phyloP scores from a whole-genome alignment of 1,139 yeast genomes.

The Debaryomyces psychrophilus region DNA sequence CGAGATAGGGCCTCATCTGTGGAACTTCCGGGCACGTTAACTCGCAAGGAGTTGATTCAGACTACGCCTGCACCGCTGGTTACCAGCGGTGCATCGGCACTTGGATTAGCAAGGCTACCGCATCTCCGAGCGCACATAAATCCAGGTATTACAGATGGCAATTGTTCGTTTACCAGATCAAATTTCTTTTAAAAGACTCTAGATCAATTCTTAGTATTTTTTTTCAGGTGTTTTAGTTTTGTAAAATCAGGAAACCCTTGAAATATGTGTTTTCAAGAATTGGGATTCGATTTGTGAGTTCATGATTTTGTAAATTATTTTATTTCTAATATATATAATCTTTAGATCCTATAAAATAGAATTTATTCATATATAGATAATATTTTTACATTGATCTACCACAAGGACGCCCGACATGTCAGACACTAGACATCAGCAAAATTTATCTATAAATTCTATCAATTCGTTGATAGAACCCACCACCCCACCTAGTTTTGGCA shows the following conservation, averaged over 20 bases:
- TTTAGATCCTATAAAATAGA: slow-evolving; percentile 5
- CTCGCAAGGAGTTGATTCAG: neutral
- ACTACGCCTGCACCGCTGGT: neutral
- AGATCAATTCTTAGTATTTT: slow-evolving; percentile 5
- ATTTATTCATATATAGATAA: slow-evolving; percentile 3
- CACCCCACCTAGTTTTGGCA: slow-evolving; percentile 37
- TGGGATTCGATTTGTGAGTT: slow-evolving; percentile 7
- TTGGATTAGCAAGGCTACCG: neutral
- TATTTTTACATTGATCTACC: slow-evolving; percentile 1
- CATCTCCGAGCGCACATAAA: slow-evolving; percentile 7
- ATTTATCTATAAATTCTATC: slow-evolving; percentile 41
- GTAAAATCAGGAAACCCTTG: slow-evolving; percentile 13
- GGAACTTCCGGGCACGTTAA: neutral
- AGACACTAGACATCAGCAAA: slow-evolving; percentile 31
- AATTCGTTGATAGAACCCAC: slow-evolving; percentile 44
- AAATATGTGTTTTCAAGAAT: slow-evolving; percentile 11
- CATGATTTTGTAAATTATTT: slow-evolving; percentile 7
- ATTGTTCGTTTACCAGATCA: slow-evolving; percentile 6
- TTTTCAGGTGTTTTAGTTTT: slow-evolving; percentile 10
- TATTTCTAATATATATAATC: slow-evolving; percentile 9
- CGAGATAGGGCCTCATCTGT: too few relatives aligned
- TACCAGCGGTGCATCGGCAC: neutral
- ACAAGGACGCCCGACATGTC: slow-evolving; percentile 7
- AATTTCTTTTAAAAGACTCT: slow-evolving; percentile 9
- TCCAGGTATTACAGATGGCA: slow-evolving; percentile 12